Percentiles rank a stretch among this genome's conserved stretches.
Conservation (phyloP, 2,329 filamentous ascomycete species). For the Aspergillus puulaauensis region DNA sequence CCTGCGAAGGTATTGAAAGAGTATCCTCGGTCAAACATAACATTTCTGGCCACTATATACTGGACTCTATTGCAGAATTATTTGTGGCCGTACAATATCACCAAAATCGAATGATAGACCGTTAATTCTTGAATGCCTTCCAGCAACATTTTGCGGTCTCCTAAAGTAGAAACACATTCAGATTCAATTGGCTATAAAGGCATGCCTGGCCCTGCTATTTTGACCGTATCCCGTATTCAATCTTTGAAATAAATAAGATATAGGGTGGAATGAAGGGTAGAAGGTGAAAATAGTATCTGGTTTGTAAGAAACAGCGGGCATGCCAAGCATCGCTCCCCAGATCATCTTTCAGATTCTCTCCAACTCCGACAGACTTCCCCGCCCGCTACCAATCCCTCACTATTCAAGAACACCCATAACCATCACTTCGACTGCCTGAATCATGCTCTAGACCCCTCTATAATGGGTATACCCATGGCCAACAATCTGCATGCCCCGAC, state of each 20-base stretch:
- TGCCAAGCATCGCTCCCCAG: conserved; percentile 2
- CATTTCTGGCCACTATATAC: too few relatives aligned
- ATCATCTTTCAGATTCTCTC: not conserved
- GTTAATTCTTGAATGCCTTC: too few relatives aligned
- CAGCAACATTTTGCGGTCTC: too few relatives aligned
- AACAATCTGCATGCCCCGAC: conserved; percentile 66
- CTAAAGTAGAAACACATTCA: too few relatives aligned
- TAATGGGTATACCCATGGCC: conserved; percentile 62
- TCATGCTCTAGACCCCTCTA: conserved; percentile 16
- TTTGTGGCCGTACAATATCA: not conserved
- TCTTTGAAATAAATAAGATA: not conserved
- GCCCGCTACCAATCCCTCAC: conserved; percentile 2
- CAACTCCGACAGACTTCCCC: not conserved
- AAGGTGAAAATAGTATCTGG: not conserved
- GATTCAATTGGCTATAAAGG: not conserved
- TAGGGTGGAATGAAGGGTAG: not conserved
- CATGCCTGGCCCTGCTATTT: not conserved
- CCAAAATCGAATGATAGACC: not conserved
- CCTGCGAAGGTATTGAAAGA: too few relatives aligned
- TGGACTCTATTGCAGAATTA: not conserved
- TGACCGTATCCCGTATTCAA: not conserved
- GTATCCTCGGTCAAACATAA: too few relatives aligned
- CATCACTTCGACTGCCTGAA: conserved; percentile 4
- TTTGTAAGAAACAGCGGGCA: not conserved
- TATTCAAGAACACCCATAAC: not conserved